phyloP scores from a whole-genome alignment of 1,139 yeast species.

The Pichia sp. region DNA sequence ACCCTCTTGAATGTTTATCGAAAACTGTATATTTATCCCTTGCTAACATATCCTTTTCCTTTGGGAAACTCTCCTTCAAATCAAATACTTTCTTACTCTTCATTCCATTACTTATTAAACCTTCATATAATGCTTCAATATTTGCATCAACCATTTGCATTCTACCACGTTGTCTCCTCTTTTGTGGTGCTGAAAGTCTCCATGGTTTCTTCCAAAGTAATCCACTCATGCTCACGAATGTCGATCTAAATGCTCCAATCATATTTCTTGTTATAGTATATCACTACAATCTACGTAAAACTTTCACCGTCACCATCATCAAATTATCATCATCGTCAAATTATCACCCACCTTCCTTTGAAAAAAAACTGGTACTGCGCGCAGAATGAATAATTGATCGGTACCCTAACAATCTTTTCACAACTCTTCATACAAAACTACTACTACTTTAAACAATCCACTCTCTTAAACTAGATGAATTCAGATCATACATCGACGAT shows the following conservation, averaged over 20 bases:
- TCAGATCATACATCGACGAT: constrained; percentile 21
- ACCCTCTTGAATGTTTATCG: constrained; percentile 63
- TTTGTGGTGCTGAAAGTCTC: constrained; percentile 75
- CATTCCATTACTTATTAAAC: constrained; percentile 44
- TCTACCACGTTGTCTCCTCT: constrained; percentile 75
- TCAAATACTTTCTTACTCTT: constrained; percentile 48
- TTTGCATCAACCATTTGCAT: constrained; percentile 75
- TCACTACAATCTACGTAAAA: too few species aligned
- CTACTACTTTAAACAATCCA: too few species aligned
- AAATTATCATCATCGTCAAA: too few species aligned
- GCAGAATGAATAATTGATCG: too few species aligned
- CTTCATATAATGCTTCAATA: constrained; percentile 60
- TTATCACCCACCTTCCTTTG: too few species aligned
- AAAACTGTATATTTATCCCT: constrained; percentile 85
- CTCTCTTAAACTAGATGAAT: neutral
- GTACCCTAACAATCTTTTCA: too few species aligned
- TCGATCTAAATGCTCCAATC: constrained; percentile 78
- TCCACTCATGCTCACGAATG: constrained; percentile 66
- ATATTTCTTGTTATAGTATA: too few species aligned
- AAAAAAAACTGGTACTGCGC: too few species aligned
- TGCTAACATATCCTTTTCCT: constrained; percentile 71
- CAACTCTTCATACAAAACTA: too few species aligned
- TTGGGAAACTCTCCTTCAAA: constrained; percentile 56
- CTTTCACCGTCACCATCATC: too few species aligned
- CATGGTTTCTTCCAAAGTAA: constrained; percentile 77